Evolutionary conservation across 768 basidiomycete genomes (phyloP).

Genomic region (Gymnopilus dilepis): DNA sequence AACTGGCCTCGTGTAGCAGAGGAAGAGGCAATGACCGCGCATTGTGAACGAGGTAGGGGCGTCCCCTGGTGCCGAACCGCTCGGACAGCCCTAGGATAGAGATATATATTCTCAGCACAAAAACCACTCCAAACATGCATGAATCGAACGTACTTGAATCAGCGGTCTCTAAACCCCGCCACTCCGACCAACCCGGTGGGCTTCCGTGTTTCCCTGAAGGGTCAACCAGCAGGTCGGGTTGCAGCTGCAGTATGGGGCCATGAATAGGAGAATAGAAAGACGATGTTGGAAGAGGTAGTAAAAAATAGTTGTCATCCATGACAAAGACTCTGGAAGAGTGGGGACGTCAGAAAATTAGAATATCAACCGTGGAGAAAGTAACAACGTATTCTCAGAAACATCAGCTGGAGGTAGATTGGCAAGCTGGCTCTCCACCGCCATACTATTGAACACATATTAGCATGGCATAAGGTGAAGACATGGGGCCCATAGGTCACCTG

Average conservation of each 20-base stretch:
- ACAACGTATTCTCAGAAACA: slow-evolving; percentile 5
- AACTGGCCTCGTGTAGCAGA: slow-evolving; percentile 3
- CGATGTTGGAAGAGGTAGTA: background rate
- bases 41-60: slow-evolving; percentile 8
- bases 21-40: slow-evolving; percentile 9
- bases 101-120: background rate
- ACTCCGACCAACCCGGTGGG: slow-evolving; percentile 7
- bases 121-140: background rate
- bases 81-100: background rate
- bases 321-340: background rate
- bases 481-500: background rate
- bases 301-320: slow-evolving; percentile 10
- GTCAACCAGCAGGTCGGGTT: slow-evolving; percentile 1
- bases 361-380: background rate
- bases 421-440: slow-evolving; percentile 11
- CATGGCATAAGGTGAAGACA: background rate
- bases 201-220: background rate
- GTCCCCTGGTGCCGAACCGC: slow-evolving; percentile 4
- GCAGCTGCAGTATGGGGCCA: slow-evolving; percentile 4
- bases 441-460: background rate
- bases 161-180: slow-evolving; percentile 8
- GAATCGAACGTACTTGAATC: background rate
- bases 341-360: background rate
- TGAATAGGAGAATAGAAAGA: slow-evolving; percentile 10
- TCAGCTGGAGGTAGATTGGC: slow-evolving; percentile 5